Evolutionary conservation across 768 basidiomycete genomes (phyloP).

Genomic region (Dentipellis fragilis): DNA sequence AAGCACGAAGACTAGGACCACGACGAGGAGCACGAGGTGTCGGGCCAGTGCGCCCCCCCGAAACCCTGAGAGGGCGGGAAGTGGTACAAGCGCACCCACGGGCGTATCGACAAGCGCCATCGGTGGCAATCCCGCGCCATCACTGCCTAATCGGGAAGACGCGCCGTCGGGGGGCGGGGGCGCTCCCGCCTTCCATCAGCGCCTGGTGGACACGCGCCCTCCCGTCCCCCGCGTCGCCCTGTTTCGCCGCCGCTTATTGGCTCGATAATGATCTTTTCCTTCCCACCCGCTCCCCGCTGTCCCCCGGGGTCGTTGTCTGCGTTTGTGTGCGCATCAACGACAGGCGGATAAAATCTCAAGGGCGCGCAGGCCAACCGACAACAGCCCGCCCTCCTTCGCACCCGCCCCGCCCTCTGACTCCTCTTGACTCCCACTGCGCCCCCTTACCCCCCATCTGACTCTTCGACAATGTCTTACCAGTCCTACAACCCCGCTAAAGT

Average conservation of each 20-base stretch:
- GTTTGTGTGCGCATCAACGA: neutral
- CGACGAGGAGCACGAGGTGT: neutral
- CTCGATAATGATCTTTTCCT: neutral
- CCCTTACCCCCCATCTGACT: slow-evolving; percentile 4
- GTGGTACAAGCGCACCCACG: neutral
- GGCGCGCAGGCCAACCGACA: slow-evolving; percentile 1
- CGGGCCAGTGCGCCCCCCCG: neutral
- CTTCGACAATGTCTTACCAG: slow-evolving; percentile 2
- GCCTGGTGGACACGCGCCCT: neutral
- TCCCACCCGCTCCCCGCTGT: neutral
- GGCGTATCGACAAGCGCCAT: neutral
- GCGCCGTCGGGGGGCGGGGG: neutral
- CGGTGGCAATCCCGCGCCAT: neutral
- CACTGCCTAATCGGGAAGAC: neutral
- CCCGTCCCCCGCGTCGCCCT: neutral
- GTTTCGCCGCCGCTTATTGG: neutral
- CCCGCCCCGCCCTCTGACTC: slow-evolving; percentile 3
- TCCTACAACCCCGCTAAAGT: slow-evolving; percentile 3
- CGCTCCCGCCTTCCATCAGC: neutral
- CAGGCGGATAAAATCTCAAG: neutral
- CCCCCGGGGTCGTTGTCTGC: neutral
- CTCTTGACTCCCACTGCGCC: neutral
- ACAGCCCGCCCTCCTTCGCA: neutral
- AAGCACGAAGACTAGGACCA: neutral
- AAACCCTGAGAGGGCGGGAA: neutral